Evolutionary conservation across 371 early-diverging fungal genomes (phyloP).

Genomic region (Rhizomucor pusillus): DNA sequence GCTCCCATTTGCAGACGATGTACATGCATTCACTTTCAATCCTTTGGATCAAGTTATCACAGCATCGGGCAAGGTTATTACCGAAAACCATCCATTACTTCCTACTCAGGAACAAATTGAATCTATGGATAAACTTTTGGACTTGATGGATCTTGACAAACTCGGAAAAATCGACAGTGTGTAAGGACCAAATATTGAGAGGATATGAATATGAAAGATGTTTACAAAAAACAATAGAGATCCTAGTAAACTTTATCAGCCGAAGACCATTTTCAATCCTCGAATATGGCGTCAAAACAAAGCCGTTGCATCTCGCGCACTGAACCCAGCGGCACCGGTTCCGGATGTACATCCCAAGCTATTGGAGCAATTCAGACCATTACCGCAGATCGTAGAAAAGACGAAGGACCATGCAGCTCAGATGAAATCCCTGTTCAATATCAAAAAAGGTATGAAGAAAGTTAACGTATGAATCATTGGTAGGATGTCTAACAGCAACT

Average conservation of each 20-base stretch:
- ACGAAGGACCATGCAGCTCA: constrained; percentile 32
- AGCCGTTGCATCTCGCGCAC: constrained; percentile 54
- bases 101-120: constrained; percentile 50
- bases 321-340: constrained; percentile 49
- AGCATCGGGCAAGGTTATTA: constrained; percentile 35
- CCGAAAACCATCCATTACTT: constrained; percentile 39
- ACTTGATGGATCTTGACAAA: constrained; percentile 10
- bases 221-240: constrained; percentile 4
- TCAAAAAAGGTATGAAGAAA: constrained; percentile 42
- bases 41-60: constrained; percentile 43
- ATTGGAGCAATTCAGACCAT: constrained; percentile 30
- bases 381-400: constrained; percentile 32
- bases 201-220: not conserved
- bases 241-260: constrained; percentile 31
- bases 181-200: constrained; percentile 8
- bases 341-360: constrained; percentile 51
- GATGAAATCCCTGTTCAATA: constrained; percentile 39
- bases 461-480: not conserved
- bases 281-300: constrained; percentile 53
- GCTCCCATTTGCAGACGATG: constrained; percentile 73
- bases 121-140: constrained; percentile 35
- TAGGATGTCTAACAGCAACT: not conserved
- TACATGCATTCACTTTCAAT: constrained; percentile 54
- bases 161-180: not conserved
- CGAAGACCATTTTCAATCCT: constrained; percentile 60